phyloP scores from a whole-genome alignment of 176 grass and related monocot genomes.

The Otatea glauca region DNA sequence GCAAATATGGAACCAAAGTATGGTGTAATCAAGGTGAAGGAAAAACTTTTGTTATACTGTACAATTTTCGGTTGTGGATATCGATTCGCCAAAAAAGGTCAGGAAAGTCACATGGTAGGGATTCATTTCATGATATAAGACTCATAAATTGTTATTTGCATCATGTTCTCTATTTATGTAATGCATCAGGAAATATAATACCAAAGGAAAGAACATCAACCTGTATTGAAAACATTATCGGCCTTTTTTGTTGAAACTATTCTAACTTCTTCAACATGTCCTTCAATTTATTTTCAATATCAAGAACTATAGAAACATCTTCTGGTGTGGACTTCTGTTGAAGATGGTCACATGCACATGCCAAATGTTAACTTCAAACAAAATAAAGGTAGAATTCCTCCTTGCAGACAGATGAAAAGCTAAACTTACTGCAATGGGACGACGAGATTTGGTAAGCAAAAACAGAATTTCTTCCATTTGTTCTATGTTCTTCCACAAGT shows the following conservation, averaged over 20 bases:
- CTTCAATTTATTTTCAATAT: constrained; percentile 80
- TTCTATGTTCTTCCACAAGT: constrained; percentile 99
- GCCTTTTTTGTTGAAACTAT: constrained; percentile 87
- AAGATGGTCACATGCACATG: constrained; percentile 59
- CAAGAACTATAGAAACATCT: constrained; percentile 58
- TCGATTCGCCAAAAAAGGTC: background rate
- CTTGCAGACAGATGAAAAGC: constrained; percentile 21
- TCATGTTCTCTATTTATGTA: constrained; percentile 28
- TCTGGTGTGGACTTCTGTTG: constrained; percentile 67
- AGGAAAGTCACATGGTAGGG: constrained; percentile 29
- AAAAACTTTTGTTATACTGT: constrained; percentile 26
- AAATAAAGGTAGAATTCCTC: constrained; percentile 30
- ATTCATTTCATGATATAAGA: background rate
- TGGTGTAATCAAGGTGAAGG: background rate
- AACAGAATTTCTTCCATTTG: constrained; percentile 93
- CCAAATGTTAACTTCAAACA: constrained; percentile 30
- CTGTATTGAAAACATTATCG: constrained; percentile 96
- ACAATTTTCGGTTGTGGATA: constrained; percentile 8
- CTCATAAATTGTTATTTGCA: background rate
- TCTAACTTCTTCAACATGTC: constrained; percentile 73
- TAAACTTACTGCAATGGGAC: constrained; percentile 66
- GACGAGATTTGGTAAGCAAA: constrained; percentile 64
- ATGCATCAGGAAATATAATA: constrained; percentile 33
- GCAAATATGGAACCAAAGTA: constrained; percentile 25
- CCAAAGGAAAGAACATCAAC: constrained; percentile 48